Conservation (phyloP, 2,329 filamentous ascomycete species). For the Chaetomiaceae sp. region DNA sequence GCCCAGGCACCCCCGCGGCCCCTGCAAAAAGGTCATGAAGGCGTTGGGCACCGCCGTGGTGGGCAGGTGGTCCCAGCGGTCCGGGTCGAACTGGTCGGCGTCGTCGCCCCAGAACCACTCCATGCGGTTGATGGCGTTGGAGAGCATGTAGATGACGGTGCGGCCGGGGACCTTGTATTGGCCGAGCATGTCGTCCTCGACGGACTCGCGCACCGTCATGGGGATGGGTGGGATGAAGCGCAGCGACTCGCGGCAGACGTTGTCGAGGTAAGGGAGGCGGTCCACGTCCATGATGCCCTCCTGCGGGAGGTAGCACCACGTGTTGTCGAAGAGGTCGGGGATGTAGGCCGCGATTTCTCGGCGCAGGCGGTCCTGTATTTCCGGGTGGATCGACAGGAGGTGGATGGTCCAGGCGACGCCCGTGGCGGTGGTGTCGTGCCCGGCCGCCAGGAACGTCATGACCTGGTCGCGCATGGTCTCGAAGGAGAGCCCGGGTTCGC, state of each 20-base stretch:
- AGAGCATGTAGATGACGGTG: conserved; percentile 40
- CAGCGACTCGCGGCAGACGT: conserved; percentile 43
- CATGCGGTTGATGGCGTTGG: conserved; percentile 32
- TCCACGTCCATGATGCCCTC: conserved; percentile 35
- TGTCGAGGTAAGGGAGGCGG: conserved; percentile 41
- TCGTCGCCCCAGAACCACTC: conserved; percentile 22
- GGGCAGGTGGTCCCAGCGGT: conserved; percentile 23
- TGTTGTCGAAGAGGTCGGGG: conserved; percentile 36
- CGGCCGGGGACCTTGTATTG: conserved; percentile 39
- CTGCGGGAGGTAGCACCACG: conserved; percentile 30
- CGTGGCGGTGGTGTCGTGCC: conserved; percentile 34
- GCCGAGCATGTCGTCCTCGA: conserved; percentile 37
- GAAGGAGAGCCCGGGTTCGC: conserved; percentile 35
- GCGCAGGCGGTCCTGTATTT: conserved; percentile 24
- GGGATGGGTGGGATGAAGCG: conserved; percentile 44
- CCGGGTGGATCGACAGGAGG: conserved; percentile 27
- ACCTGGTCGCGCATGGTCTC: conserved; percentile 34
- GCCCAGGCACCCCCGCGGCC: conserved; percentile 23
- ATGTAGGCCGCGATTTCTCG: conserved; percentile 29
- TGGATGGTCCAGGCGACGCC: conserved; percentile 30
- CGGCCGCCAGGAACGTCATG: conserved; percentile 34
- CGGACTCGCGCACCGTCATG: conserved; percentile 41
- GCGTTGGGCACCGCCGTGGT: conserved; percentile 20
- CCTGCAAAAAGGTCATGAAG: conserved; percentile 26
- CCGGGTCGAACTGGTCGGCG: conserved; percentile 23